phyloP scores from a whole-genome alignment of 768 basidiomycete genomes.

The Lentinula edodes region DNA sequence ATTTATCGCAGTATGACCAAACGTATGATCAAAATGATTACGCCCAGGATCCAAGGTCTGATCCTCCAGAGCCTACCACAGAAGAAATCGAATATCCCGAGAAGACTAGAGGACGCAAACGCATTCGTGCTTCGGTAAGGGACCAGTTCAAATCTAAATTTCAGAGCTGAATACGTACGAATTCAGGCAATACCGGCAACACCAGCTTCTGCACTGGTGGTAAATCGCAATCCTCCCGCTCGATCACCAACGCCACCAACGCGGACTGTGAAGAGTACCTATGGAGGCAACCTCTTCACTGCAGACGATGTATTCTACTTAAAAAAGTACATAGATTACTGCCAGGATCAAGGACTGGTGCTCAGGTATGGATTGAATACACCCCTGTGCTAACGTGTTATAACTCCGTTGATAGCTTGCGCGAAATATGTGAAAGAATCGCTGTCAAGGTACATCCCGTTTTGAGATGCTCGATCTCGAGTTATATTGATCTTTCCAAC shows the following conservation, averaged over 20 bases:
- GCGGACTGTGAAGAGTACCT: slow-evolving; percentile 83
- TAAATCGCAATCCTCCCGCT: slow-evolving; percentile 62
- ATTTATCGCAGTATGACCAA: slow-evolving; percentile 44
- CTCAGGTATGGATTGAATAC: slow-evolving; percentile 46
- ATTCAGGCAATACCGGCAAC: slow-evolving; percentile 56
- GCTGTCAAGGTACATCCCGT: slow-evolving; percentile 61
- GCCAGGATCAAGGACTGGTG: slow-evolving; percentile 81
- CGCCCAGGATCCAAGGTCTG: slow-evolving; percentile 42
- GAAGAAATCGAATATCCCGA: slow-evolving; percentile 8
- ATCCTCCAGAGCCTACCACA: slow-evolving; percentile 34
- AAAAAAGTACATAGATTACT: slow-evolving; percentile 87
- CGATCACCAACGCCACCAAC: slow-evolving; percentile 82
- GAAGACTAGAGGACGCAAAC: slow-evolving; percentile 63
- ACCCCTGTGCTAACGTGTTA: not conserved
- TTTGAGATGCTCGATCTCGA: not conserved
- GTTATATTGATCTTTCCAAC: slow-evolving; percentile 7
- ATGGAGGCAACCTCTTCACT: slow-evolving; percentile 85
- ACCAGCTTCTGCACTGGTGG: slow-evolving; percentile 60
- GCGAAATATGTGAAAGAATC: slow-evolving; percentile 85
- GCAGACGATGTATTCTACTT: slow-evolving; percentile 78
- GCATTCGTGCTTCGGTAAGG: slow-evolving; percentile 52
- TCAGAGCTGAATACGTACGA: slow-evolving; percentile 5
- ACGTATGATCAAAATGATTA: slow-evolving; percentile 48
- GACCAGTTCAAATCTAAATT: slow-evolving; percentile 1
- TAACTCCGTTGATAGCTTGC: slow-evolving; percentile 34